Percentiles rank a stretch among this genome's conserved stretches.
Evolutionary conservation across 768 basidiomycete genomes (phyloP).

Genomic region (Lyophyllum semitale): DNA sequence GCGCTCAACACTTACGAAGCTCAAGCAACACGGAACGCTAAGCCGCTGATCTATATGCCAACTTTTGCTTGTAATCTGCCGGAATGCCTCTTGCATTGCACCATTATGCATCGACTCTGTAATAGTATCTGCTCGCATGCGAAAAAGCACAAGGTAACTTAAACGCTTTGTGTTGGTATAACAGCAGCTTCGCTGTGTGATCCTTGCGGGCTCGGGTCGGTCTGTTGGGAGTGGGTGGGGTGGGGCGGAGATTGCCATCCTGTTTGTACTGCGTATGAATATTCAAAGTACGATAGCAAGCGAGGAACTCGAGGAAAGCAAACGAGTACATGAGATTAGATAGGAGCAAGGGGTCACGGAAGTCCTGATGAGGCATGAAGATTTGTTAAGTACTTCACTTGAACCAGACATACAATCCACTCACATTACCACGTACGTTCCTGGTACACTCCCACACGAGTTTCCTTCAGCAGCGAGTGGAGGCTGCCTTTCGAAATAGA

Average conservation of each 20-base stretch:
- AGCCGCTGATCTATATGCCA: too few relatives aligned
- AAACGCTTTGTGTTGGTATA: neutral
- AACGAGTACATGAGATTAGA: neutral
- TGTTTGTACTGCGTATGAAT: neutral
- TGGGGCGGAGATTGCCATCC: neutral
- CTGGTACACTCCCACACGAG: slow-evolving; percentile 13
- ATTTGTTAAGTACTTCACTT: neutral
- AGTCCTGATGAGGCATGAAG: neutral
- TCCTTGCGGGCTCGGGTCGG: too few relatives aligned
- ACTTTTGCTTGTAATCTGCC: too few relatives aligned
- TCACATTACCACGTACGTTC: slow-evolving; percentile 13
- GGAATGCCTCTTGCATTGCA: too few relatives aligned
- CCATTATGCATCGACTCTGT: too few relatives aligned
- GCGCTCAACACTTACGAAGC: too few relatives aligned
- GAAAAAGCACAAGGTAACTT: neutral
- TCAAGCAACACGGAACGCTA: too few relatives aligned
- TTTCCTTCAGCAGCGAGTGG: slow-evolving; percentile 8
- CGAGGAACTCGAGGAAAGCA: neutral
- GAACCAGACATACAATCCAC: neutral
- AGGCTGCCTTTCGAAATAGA: slow-evolving; percentile 1
- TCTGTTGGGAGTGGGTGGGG: neutral
- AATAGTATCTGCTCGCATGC: too few relatives aligned
- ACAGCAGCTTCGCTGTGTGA: neutral
- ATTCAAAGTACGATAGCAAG: neutral
- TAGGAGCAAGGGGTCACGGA: neutral